A percentile compares a stretch with the other conserved stretches of the same genome.
These are phyloP conservation scores for Lepidopterella palustris DNA, from an alignment of 495 filamentous ascomycete species.

Conservation along the genomic window DNA sequence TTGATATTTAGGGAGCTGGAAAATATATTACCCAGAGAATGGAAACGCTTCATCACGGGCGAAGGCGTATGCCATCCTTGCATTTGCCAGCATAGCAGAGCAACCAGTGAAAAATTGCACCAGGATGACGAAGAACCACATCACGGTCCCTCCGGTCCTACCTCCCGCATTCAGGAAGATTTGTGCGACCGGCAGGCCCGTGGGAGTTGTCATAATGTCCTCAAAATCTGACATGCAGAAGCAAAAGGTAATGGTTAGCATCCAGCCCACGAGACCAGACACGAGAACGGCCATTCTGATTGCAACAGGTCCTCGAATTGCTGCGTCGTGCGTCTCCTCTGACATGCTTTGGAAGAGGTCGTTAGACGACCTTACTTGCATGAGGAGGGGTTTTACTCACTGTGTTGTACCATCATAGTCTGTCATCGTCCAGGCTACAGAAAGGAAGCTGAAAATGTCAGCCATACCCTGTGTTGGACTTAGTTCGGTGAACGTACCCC, in stretches of 20 bases:
- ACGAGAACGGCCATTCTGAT: constrained; percentile 59
- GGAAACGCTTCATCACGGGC: constrained; percentile 63
- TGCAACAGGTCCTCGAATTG: constrained; percentile 57
- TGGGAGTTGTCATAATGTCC: constrained; percentile 52
- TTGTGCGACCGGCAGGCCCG: constrained; percentile 62
- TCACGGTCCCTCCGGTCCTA: constrained; percentile 51
- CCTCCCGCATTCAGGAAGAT: constrained; percentile 67
- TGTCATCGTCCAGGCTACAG: constrained; percentile 68
- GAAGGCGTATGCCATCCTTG: constrained; percentile 68
- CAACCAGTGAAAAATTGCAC: constrained; percentile 69
- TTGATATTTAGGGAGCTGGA: background rate
- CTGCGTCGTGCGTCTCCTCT: constrained; percentile 67
- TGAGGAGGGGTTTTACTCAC: constrained; percentile 35
- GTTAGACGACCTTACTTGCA: constrained; percentile 14
- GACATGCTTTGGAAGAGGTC: constrained; percentile 48
- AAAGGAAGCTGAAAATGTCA: constrained; percentile 45
- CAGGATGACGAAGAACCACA: constrained; percentile 65
- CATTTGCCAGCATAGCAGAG: constrained; percentile 64
- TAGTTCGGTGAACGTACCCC: constrained; percentile 35
- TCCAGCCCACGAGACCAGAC: constrained; percentile 58
- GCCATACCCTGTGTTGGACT: background rate
- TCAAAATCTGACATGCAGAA: constrained; percentile 65
- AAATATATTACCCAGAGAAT: constrained; percentile 48
- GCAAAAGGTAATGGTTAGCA: constrained; percentile 61
- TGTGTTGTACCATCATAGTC: constrained; percentile 72